Evolutionary conservation across 2,329 filamentous ascomycete species (phyloP).

Genomic region (Colletotrichum musicola): DNA sequence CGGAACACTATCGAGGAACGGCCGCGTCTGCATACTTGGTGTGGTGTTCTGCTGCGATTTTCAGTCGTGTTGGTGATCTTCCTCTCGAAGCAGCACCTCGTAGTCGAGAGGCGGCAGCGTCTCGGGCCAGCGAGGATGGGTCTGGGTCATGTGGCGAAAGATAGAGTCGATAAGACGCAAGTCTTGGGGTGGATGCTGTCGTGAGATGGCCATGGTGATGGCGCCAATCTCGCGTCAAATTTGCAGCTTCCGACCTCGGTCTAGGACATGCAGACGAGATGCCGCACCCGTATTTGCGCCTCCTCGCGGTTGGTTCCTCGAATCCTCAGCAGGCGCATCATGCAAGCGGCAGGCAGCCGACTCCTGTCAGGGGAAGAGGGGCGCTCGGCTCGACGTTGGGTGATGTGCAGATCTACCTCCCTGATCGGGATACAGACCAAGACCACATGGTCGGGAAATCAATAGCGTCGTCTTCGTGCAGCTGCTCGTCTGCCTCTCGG

Average conservation of each 20-base stretch:
- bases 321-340: conserved; percentile 1
- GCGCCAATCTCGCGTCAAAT: neutral
- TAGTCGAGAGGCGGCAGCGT: no score
- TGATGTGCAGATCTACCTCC: conserved; percentile 15
- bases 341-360: conserved; percentile 6
- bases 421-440: neutral
- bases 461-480: neutral
- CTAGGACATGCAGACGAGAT: neutral
- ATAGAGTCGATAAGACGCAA: neutral
- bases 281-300: neutral
- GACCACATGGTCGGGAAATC: conserved; percentile 2
- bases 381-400: neutral
- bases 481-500: neutral
- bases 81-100: no score
- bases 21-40: no score
- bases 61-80: no score
- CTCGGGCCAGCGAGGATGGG: no score
- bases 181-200: neutral
- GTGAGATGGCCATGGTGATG: neutral
- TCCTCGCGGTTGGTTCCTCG: conserved; percentile 2
- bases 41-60: no score
- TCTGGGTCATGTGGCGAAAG: no score
- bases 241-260: conserved; percentile 7
- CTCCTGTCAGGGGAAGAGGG: conserved; percentile 5
- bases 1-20: no score